Percentiles rank a stretch among this genome's conserved stretches.
Conservation (phyloP, 2,329 filamentous ascomycete genomes). For the Aspergillus melleus region DNA sequence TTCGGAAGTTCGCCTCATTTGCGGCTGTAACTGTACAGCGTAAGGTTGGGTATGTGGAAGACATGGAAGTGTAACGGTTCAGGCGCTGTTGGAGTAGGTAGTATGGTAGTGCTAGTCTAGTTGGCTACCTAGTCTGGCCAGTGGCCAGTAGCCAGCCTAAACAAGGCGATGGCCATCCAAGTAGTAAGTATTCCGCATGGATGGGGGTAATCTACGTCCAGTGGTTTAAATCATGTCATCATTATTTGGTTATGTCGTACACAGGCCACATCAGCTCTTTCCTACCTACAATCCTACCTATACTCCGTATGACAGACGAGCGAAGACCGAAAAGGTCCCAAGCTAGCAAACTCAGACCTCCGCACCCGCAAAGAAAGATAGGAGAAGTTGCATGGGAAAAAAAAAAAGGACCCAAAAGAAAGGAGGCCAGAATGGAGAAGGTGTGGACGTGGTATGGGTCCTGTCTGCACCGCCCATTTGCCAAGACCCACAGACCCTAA, state of each 20-base stretch:
- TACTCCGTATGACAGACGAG: too few relatives aligned
- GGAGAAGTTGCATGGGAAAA: not conserved
- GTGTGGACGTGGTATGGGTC: not conserved
- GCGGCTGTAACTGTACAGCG: too few relatives aligned
- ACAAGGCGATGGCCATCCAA: too few relatives aligned
- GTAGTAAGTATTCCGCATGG: too few relatives aligned
- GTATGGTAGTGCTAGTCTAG: not conserved
- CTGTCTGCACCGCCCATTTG: not conserved
- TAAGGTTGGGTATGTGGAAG: not conserved
- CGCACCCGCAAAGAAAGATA: not conserved
- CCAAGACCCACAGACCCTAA: not conserved
- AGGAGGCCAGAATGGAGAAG: not conserved
- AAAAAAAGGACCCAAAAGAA: not conserved
- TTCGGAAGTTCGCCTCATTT: not conserved
- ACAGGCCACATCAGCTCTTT: not conserved
- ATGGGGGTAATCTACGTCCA: too few relatives aligned
- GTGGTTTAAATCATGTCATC: not conserved
- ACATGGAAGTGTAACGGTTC: not conserved
- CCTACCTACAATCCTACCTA: too few relatives aligned
- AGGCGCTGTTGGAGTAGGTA: not conserved
- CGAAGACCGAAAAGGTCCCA: too few relatives aligned
- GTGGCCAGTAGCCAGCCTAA: too few relatives aligned
- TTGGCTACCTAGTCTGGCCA: too few relatives aligned
- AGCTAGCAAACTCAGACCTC: too few relatives aligned
- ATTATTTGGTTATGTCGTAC: not conserved